Evolutionary conservation across 2,329 filamentous ascomycete genomes (phyloP), one percentile per base, ranked within the genome.

Genomic region (Aureobasidium uvarum): DNA sequence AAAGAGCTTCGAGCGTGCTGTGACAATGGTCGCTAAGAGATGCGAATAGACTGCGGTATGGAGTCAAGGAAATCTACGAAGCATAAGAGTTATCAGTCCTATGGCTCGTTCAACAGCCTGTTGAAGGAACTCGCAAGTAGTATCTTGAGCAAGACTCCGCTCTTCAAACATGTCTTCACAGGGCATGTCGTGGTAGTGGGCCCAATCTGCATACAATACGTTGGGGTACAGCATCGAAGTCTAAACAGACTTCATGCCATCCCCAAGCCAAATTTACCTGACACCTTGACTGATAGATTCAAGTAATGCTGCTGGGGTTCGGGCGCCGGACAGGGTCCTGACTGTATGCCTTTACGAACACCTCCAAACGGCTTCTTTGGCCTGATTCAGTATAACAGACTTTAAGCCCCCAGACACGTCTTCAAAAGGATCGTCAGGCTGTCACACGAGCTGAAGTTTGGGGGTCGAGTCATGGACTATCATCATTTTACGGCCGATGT

Each of bases 211-310:
- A 33, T 16, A 18, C 43, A 20, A 33, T 16, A 18, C 43, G 43
- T 46, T 46, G 20, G 6, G 52, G 23, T 25, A 23, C 23, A 13
- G 28, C 43, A 33, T 20, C 23, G n/a, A 56, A 58, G 54, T 23
- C 25, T 58, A 45, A 45, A 45, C 39, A 45, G 54, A 58, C 54
- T 58, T 58, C 54, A 31, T 58, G 23, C 10, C 38, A 33, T 45
- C 13, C 23, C 39, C 23, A 18, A 43, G 38, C 14, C 1, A 23
- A n/a, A 45, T 25, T 28, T 4, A 39, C 20, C 6, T n/a, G 20
- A 14, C 2, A 14, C n/a, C 14, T 18, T 55, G 52, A 55, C 36
- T 2, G 52, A 41, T 55, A 25, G 52, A 3, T 3, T 55, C 52
- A 23, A 10, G 52, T 55, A 39, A 55, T 28, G 33, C 20, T 55